These are phyloP conservation scores for Triticum monococcum DNA, from an alignment of 176 grass and related monocot species.

Conservation along the genomic window DNA sequence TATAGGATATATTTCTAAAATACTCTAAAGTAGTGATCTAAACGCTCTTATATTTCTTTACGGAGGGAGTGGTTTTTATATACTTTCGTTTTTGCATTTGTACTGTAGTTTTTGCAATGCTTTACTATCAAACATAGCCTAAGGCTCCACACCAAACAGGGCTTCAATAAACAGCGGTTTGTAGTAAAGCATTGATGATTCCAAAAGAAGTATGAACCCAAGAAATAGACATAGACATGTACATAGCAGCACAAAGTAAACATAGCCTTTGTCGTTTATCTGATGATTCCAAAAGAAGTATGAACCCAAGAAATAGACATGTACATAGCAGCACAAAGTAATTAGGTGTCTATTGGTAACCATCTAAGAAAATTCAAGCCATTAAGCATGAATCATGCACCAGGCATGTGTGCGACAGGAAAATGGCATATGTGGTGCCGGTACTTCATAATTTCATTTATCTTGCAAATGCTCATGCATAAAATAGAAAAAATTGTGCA, in stretches of 20 bases:
- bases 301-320: slow-evolving; percentile 3
- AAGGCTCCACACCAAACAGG: not conserved
- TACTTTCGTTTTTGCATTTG: too few species aligned
- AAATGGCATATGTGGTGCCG: not conserved
- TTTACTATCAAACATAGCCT: not conserved
- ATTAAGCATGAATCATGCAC: not conserved
- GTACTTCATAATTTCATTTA: slow-evolving; percentile 2
- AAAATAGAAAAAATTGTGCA: not conserved
- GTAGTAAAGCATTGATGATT: too few species aligned
- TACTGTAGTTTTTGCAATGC: too few species aligned
- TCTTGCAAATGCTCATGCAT: not conserved
- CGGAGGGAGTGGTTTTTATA: too few species aligned
- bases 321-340: not conserved
- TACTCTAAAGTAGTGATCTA: too few species aligned
- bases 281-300: not conserved
- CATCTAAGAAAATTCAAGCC: not conserved
- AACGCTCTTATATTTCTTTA: too few species aligned
- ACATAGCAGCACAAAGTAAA: not conserved
- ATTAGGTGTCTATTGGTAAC: not conserved
- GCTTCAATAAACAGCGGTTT: not conserved
- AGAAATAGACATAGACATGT: not conserved
- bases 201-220: not conserved
- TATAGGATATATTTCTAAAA: too few species aligned
- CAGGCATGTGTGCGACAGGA: not conserved
- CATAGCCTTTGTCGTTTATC: too few species aligned